Conservation (phyloP, 345 rosid species). For the Eucalyptus grandis region DNA sequence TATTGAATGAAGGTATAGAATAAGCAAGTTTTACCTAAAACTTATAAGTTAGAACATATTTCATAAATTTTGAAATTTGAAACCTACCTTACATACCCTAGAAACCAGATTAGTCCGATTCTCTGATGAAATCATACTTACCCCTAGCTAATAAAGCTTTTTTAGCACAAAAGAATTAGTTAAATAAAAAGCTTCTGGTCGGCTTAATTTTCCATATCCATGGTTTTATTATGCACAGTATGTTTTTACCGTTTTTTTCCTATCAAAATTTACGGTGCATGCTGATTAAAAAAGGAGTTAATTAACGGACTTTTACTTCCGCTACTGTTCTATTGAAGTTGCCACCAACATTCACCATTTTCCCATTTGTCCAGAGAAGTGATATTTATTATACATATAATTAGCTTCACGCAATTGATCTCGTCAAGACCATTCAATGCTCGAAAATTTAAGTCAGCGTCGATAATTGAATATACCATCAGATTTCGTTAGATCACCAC, state of each 20-base stretch:
- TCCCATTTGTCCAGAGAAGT: neutral
- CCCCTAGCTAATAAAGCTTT: neutral
- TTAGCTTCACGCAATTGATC: neutral
- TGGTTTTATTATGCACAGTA: neutral
- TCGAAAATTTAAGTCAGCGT: neutral
- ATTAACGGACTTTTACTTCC: neutral
- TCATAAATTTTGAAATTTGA: too few species aligned
- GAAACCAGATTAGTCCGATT: accelerated
- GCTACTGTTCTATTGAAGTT: neutral
- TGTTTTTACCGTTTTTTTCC: neutral
- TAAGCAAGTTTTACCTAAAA: too few species aligned
- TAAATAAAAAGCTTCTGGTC: neutral
- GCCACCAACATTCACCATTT: neutral
- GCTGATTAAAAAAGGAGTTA: neutral
- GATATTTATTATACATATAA: neutral
- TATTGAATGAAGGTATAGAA: too few species aligned
- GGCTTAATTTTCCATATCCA: neutral
- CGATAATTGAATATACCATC: neutral
- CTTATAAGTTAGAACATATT: too few species aligned
- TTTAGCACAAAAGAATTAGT: neutral
- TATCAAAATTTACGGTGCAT: neutral
- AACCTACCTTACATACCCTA: too few species aligned
- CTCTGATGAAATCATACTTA: neutral
- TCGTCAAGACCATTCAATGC: neutral
- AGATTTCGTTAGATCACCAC: neutral